Conservation (phyloP, 305 asterid genomes). For the Fraxinus paxiana region DNA sequence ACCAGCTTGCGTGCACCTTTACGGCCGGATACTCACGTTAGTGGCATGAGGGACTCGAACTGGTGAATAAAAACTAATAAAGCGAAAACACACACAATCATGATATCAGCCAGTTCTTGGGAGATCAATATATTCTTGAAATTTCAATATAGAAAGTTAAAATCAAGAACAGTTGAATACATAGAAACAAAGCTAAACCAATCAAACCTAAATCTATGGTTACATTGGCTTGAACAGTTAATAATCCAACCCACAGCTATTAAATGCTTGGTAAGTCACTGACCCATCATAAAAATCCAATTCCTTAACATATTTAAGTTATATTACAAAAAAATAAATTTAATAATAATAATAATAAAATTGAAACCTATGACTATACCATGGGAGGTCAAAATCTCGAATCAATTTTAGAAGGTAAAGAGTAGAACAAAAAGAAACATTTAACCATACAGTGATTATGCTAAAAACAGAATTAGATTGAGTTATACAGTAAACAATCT, state of each 20-base stretch:
- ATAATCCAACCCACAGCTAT: neutral
- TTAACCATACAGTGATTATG: neutral
- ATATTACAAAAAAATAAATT: neutral
- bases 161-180: neutral
- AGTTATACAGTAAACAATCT: neutral
- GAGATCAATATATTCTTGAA: neutral
- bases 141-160: neutral
- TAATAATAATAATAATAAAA: neutral
- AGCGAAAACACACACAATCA: neutral
- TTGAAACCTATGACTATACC: neutral
- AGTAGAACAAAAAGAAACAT: neutral
- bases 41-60: too few relatives aligned
- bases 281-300: neutral
- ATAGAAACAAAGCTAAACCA: neutral
- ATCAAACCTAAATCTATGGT: neutral
- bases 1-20: too few relatives aligned
- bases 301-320: neutral
- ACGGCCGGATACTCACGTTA: too few relatives aligned
- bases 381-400: neutral
- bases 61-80: too few relatives aligned
- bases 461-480: slow-evolving; percentile 1
- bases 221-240: neutral
- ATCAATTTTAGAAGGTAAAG: neutral
- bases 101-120: neutral
- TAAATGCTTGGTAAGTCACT: neutral